These are phyloP conservation scores for Pseudocercospora vitis DNA, from an alignment of 2,329 filamentous ascomycete species.

Conservation along the genomic window DNA sequence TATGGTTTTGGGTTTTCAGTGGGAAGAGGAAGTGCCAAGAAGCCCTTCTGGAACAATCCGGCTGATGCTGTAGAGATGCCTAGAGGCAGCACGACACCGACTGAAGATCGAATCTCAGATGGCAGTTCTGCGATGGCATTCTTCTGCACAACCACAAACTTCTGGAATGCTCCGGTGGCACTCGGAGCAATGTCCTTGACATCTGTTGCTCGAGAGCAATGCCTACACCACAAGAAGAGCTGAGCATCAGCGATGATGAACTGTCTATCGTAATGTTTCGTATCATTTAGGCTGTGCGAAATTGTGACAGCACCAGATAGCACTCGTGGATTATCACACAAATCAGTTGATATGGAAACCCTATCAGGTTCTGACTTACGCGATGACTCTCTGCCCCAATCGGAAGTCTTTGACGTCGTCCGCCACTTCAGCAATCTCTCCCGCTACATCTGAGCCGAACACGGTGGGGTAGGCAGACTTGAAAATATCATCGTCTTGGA, in stretches of 20 bases:
- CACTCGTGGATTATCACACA: neutral
- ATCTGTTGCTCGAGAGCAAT: conserved; percentile 21
- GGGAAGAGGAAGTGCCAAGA: conserved; percentile 30
- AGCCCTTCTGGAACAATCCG: conserved; percentile 34
- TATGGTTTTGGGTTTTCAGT: conserved; percentile 19
- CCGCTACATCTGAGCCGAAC: conserved; percentile 48
- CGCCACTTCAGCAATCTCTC: conserved; percentile 50
- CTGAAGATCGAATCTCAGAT: conserved; percentile 39
- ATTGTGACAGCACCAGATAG: neutral
- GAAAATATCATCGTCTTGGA: conserved; percentile 36
- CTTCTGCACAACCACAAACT: conserved; percentile 37
- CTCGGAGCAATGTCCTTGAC: conserved; percentile 18
- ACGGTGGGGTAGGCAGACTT: conserved; percentile 40
- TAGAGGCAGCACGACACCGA: conserved; percentile 46
- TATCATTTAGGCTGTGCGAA: neutral
- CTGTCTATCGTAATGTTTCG: neutral
- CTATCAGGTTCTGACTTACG: conserved; percentile 27
- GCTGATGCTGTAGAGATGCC: conserved; percentile 45
- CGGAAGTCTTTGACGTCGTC: conserved; percentile 47
- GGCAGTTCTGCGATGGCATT: conserved; percentile 43
- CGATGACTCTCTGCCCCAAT: conserved; percentile 49
- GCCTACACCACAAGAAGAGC: conserved; percentile 17
- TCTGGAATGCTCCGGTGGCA: conserved; percentile 35
- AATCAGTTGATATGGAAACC: too few relatives aligned
- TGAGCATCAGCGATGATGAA: conserved; percentile 7